Evolutionary conservation across 768 basidiomycete genomes (phyloP), one percentile per base, ranked within the genome.

Genomic region (Phlebiopsis gigantea): DNA sequence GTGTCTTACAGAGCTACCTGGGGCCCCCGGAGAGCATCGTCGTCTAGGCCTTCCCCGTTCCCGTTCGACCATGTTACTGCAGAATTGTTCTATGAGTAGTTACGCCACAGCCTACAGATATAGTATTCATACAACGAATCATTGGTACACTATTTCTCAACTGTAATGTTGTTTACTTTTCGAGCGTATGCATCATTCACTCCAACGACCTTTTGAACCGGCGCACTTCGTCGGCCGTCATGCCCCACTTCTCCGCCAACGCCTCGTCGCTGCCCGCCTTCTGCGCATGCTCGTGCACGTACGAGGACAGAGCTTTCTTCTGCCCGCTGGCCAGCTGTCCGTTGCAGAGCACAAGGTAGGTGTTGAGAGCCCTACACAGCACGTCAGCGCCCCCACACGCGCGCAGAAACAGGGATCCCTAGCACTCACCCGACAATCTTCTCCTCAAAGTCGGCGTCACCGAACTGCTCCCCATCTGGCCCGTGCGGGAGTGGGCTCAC

Each of bases 391-490:
- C 14, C 22, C 15, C 7, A 25, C 5, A 17, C 8, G 24, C 22
- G 54, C n/a, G 34, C 9, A 44, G 19, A n/a, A n/a, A n/a, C n/a
- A n/a, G n/a, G n/a, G n/a, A n/a, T n/a, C n/a, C n/a, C n/a, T 10
- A 15, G 26, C 2, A 54, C 77, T 50, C 50, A 82, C 83, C 79
- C 76, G 19, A 84, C 61, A 1, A 80, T 67, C 61, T 85, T 87
- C 67, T 88, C 88, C 68, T 84, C 82, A 39, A 84, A 84, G 54
- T 87, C 83, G 2, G 65, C 64, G 66, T 89, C 89, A 8, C 72
- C 80, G n/a, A 72, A 73, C 43, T 72, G 71, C 57, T 89, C 87
- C 17, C 87, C 88, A 63, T 90, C 85, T 5, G 73, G 75, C 0
- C 88, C 89, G 54, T 80, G 75, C 9, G 88, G 86, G 21, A 85